Evolutionary conservation across 495 filamentous ascomycete genomes (phyloP).

Genomic region (Neurospora cerealis): DNA sequence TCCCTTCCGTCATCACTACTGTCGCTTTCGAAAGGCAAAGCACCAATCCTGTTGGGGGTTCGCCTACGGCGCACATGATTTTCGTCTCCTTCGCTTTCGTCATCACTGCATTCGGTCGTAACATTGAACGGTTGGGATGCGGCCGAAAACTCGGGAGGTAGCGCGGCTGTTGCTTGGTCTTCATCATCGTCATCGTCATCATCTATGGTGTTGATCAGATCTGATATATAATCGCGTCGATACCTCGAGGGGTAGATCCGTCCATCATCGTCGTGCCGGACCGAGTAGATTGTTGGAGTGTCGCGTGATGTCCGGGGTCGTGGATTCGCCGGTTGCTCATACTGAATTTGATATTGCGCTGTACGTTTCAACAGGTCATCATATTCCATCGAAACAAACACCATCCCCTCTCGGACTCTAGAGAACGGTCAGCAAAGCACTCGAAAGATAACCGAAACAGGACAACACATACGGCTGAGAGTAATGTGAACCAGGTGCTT

Average conservation of each 20-base stretch:
- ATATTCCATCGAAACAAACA: slow-evolving; percentile 78
- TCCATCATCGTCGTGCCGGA: slow-evolving; percentile 37
- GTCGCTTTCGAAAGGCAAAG: slow-evolving; percentile 40
- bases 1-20: slow-evolving; percentile 30
- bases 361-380: slow-evolving; percentile 67
- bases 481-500: slow-evolving; percentile 70
- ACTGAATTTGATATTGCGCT: slow-evolving; percentile 66
- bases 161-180: slow-evolving; percentile 35
- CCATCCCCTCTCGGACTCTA: slow-evolving; percentile 86
- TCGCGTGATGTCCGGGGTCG: slow-evolving; percentile 5
- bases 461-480: slow-evolving; percentile 65
- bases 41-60: slow-evolving; percentile 36
- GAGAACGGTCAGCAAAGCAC: slow-evolving; percentile 15
- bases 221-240: slow-evolving; percentile 25
- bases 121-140: slow-evolving; percentile 32
- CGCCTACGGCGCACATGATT: slow-evolving; percentile 11
- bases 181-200: slow-evolving; percentile 46
- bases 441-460: background rate
- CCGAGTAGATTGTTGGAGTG: slow-evolving; percentile 30
- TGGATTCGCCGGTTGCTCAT: slow-evolving; percentile 27
- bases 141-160: slow-evolving; percentile 40
- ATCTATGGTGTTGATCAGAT: slow-evolving; percentile 1
- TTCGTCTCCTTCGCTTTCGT: slow-evolving; percentile 32
- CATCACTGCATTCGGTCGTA: slow-evolving; percentile 44
- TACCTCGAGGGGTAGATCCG: slow-evolving; percentile 27